Evolutionary conservation across 139 green algal genomes (phyloP).

Genomic region (Astrephomene gubernaculifera): DNA sequence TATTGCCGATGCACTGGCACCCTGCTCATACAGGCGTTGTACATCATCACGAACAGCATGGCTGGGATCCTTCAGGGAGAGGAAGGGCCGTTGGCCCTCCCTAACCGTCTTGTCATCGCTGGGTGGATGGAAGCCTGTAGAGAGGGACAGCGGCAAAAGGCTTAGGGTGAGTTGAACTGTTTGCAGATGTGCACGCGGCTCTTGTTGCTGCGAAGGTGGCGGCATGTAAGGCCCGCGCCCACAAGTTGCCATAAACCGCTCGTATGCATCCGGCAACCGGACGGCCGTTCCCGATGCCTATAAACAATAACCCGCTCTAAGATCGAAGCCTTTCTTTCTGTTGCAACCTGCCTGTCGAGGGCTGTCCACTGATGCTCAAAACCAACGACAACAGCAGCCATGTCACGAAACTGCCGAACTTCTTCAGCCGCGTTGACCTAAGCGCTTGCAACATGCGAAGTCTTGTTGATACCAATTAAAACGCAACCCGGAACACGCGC

Average conservation of each 20-base stretch:
- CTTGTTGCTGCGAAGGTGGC: neutral
- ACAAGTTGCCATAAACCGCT: neutral
- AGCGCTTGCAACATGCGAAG: neutral
- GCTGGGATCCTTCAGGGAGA: neutral
- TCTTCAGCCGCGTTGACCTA: neutral
- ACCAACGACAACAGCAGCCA: neutral
- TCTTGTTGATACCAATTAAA: neutral
- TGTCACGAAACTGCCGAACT: neutral
- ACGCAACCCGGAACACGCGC: neutral
- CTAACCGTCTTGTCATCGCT: neutral
- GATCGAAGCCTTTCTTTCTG: neutral
- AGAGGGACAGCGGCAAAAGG: neutral
- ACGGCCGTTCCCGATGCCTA: neutral
- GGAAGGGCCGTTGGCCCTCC: neutral
- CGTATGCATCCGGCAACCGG: neutral
- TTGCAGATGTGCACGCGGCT: neutral
- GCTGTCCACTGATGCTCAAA: neutral
- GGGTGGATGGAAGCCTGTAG: neutral
- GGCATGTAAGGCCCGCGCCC: neutral
- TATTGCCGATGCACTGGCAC: neutral
- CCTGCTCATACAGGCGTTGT: conserved; percentile 5
- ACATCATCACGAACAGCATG: neutral
- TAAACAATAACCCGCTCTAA: neutral
- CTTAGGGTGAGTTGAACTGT: neutral
- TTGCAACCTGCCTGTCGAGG: neutral